Conservation (phyloP, 345 rosid genomes). For the Lagerstroemia speciosa region DNA sequence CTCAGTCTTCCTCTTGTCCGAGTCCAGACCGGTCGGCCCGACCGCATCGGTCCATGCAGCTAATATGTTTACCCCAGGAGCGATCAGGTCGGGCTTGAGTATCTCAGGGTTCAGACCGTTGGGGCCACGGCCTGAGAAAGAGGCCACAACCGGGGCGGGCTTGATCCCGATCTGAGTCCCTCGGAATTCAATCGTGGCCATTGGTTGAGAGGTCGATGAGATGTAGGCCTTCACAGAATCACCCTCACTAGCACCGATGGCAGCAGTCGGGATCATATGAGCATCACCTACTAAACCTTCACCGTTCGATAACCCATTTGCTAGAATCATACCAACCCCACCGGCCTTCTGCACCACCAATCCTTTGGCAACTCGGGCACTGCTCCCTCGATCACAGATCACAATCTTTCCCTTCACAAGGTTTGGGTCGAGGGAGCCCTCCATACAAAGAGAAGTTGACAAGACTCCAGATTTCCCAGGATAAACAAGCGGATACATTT, state of each 20-base stretch:
- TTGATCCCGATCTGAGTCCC: constrained; percentile 69
- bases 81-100: constrained; percentile 73
- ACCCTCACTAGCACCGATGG: constrained; percentile 61
- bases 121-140: constrained; percentile 70
- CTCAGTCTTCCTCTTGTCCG: constrained; percentile 54
- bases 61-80: constrained; percentile 70
- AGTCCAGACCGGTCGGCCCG: constrained; percentile 63
- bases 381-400: constrained; percentile 71
- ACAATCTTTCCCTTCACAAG: constrained; percentile 64
- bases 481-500: constrained; percentile 63
- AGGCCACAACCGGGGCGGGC: constrained; percentile 79
- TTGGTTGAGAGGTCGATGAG: constrained; percentile 24
- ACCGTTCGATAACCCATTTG: constrained; percentile 68
- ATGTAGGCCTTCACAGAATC: constrained; percentile 53
- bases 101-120: constrained; percentile 68
- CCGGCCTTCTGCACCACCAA: constrained; percentile 78
- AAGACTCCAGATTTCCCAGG: constrained; percentile 56
- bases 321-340: constrained; percentile 78
- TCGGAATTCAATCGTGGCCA: constrained; percentile 55
- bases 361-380: constrained; percentile 70
- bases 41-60: constrained; percentile 78
- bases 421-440: constrained; percentile 54
- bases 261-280: constrained; percentile 64
- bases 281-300: constrained; percentile 84
- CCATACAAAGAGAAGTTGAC: constrained; percentile 66